These are phyloP conservation scores for Aleurites moluccanus DNA, from an alignment of 441 rosid genomes.

Conservation along the genomic window DNA sequence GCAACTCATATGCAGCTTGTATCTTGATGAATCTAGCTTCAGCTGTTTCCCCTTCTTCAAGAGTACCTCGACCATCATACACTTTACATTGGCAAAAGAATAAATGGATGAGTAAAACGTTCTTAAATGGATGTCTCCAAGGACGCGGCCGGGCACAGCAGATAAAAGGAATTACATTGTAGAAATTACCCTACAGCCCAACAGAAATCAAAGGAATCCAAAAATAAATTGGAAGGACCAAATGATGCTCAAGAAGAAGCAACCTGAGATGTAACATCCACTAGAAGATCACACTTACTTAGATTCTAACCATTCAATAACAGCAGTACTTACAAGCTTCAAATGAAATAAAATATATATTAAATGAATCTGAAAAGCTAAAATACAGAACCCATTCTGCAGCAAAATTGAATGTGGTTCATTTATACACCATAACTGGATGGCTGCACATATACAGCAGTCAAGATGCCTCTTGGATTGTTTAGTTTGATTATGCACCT, in stretches of 20 bases:
- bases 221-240: background rate
- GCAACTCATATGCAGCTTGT: slow-evolving; percentile 97
- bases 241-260: background rate
- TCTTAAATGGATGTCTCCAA: background rate
- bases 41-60: slow-evolving; percentile 95
- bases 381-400: background rate
- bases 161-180: background rate
- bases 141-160: slow-evolving; percentile 3
- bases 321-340: background rate
- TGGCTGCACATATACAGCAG: background rate
- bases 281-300: slow-evolving; percentile 11
- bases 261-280: background rate
- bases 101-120: slow-evolving; percentile 21
- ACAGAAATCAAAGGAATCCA: background rate
- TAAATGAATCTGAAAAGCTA: background rate
- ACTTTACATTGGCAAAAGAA: slow-evolving; percentile 46
- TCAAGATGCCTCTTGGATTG: background rate
- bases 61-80: slow-evolving; percentile 88
- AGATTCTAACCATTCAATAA: slow-evolving; percentile 9
- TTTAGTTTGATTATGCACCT: background rate
- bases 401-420: background rate
- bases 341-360: background rate
- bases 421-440: background rate
- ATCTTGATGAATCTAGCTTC: slow-evolving; percentile 96
- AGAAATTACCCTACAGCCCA: background rate